Conservation (phyloP, 345 rosid species). For the Schrenkiella parvula region DNA sequence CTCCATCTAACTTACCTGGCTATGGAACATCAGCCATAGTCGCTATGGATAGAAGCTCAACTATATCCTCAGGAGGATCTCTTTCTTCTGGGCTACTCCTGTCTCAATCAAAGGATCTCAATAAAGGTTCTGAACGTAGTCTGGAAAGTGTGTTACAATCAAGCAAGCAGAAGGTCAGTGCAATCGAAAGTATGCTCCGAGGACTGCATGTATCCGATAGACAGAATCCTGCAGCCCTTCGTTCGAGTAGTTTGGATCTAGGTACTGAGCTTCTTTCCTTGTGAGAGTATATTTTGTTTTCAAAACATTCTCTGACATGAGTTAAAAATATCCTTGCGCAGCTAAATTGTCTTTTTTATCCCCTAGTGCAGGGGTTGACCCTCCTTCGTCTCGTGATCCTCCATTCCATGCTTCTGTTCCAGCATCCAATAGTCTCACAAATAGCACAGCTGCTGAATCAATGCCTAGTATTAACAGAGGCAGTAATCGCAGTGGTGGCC, state of each 20-base stretch:
- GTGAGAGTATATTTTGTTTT: slow-evolving; percentile 23
- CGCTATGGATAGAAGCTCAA: slow-evolving; percentile 91
- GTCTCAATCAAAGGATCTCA: slow-evolving; percentile 66
- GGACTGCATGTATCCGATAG: slow-evolving; percentile 87
- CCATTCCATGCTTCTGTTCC: slow-evolving; percentile 74
- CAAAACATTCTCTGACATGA: slow-evolving; percentile 4
- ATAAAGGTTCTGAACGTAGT: slow-evolving; percentile 81
- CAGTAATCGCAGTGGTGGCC: slow-evolving; percentile 74
- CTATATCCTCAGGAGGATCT: slow-evolving; percentile 59
- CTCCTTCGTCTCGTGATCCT: slow-evolving; percentile 99
- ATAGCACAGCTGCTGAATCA: slow-evolving; percentile 53
- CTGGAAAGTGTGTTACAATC: slow-evolving; percentile 93
- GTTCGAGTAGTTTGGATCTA: slow-evolving; percentile 96
- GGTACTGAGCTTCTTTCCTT: slow-evolving; percentile 57
- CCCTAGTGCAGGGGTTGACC: slow-evolving; percentile 99
- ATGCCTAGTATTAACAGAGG: slow-evolving; percentile 47
- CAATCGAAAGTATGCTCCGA: slow-evolving; percentile 98
- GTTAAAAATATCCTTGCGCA: slow-evolving; percentile 40
- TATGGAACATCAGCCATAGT: slow-evolving; percentile 97
- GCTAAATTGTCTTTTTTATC: slow-evolving; percentile 58
- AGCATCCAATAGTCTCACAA: slow-evolving; percentile 58
- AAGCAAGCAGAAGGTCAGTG: slow-evolving; percentile 98
- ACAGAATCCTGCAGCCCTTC: slow-evolving; percentile 71
- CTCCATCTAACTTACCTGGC: slow-evolving; percentile 62
- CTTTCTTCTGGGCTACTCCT: slow-evolving; percentile 71